Evolutionary conservation across 176 grass and related monocot species (phyloP), one percentile per base, ranked within the genome.

Genomic region (Dendrocalamus sinicus): DNA sequence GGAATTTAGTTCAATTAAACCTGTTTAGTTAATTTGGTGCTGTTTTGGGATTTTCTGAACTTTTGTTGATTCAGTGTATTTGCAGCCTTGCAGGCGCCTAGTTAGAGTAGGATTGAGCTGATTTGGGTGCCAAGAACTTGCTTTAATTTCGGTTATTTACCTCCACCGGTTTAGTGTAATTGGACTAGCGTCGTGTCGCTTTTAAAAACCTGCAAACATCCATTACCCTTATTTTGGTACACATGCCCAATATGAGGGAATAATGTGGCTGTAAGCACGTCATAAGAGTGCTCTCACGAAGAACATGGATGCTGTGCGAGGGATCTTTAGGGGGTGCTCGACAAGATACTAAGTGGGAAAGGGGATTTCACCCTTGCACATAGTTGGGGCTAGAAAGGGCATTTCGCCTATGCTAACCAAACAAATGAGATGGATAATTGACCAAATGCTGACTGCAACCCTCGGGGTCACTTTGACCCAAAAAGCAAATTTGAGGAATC

Each of bases 181-280:
- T 75, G 50, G 26, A 5, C 9, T 75, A 75, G 26, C 6, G 2
- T 15, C 5, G 23, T 62, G 59, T 62, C 12, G 6, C 62, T 65
- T 65, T 35, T 65, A 65, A 24, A 61, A 61, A 24, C n/a, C n/a
- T 12, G 59, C 59, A 61, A n/a, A 26, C 26, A 32, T 65, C 8
- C 62, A 16, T 32, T 35, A 16, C 13, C 62, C 62, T 11, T 12
- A 32, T 65, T 65, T 32, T 15, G 44, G 76, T 32, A 47, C 59
- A 63, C 23, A 39, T 39, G 52, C 59, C 9, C 23, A 63, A 14
- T 58, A 79, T 6, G 41, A 47, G 8, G 61, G 43, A 63, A 46
- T 48, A 46, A 79, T 79, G 59, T 79, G 14, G n/a, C 57, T 65
- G n/a, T 79, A 64, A 79, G 19, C 23, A 48, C 2, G 14, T 32